Evolutionary conservation across 2,329 filamentous ascomycete genomes (phyloP).

Genomic region (Fusarium albosuccineum): DNA sequence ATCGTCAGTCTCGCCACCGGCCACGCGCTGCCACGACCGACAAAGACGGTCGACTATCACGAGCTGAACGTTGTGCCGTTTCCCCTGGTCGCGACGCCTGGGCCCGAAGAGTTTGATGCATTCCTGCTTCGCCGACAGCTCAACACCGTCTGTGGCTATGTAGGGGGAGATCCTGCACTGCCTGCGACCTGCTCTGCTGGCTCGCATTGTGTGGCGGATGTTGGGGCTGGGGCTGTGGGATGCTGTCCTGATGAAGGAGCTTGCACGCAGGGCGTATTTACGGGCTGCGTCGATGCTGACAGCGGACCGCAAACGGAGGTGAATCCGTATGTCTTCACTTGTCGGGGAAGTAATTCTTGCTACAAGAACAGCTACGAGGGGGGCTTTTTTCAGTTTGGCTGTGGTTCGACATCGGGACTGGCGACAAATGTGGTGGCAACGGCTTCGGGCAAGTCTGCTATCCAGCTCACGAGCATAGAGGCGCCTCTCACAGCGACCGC

Average conservation of each 20-base stretch:
- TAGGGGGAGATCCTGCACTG: slow-evolving; percentile 64
- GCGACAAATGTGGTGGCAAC: slow-evolving; percentile 63
- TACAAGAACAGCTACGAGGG: slow-evolving; percentile 68
- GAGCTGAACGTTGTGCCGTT: slow-evolving; percentile 57
- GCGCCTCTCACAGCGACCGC: slow-evolving; percentile 57
- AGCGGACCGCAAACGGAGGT: slow-evolving; percentile 63
- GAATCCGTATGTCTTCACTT: slow-evolving; percentile 70
- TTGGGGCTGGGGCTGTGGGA: slow-evolving; percentile 62
- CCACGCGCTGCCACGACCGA: slow-evolving; percentile 58
- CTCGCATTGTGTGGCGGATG: slow-evolving; percentile 70
- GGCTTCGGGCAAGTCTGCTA: slow-evolving; percentile 55
- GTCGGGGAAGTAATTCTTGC: slow-evolving; percentile 64
- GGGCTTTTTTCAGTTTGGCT: slow-evolving; percentile 69
- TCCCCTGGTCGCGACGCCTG: slow-evolving; percentile 57
- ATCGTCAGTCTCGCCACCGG: slow-evolving; percentile 51
- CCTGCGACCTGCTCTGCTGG: slow-evolving; percentile 70
- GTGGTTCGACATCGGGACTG: slow-evolving; percentile 61
- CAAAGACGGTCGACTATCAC: slow-evolving; percentile 52
- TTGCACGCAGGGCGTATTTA: slow-evolving; percentile 69
- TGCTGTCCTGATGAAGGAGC: slow-evolving; percentile 66
- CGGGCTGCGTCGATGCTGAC: slow-evolving; percentile 67
- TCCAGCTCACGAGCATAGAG: slow-evolving; percentile 55
- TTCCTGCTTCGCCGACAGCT: slow-evolving; percentile 57
- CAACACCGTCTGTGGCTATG: slow-evolving; percentile 70
- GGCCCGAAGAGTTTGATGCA: slow-evolving; percentile 44